Base-by-base conservation (phyloP, 1,284 basidiomycete species). In the Sphaerobolus stellatus region DNA sequence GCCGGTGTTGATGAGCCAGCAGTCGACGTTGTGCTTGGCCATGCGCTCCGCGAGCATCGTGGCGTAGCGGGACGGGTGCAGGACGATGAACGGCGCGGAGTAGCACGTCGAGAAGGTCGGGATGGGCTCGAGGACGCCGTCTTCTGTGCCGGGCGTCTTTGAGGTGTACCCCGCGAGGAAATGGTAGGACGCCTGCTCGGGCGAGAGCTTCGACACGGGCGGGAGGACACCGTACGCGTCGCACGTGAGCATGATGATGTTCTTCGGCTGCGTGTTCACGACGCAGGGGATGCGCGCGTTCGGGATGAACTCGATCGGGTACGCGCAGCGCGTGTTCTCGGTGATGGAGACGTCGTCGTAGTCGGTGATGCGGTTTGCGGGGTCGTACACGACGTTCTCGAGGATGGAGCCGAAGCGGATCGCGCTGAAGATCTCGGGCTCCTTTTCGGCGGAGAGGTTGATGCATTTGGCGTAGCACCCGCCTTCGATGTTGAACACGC, bases 401-500 rank as follows among this genome's bases (percentile, higher is more conserved):
- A 99, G 90, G 74, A 99, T 97, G 59, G 91, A 88, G 56, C 96
- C 97, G 71, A 90, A 98, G 64, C 85, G 84, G 75, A 99, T 96
- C 60, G 96, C 97, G 69, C 87, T 89, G 83, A 75, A 97, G 72
- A 99, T 99, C 73, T 98, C 97, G 57, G 96, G 96, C 74, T 99
- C 96, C 80, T 92, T 98, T 75, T 97, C 92, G 20, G 86, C 86
- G 47, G 91, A 93, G 62, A 99, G 87, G 78, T 97, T 97, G 78
- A 99, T 92, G 73, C 86, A 90, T 80, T 99, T 99, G 75, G 96
- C 96, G 73, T 99, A 99, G 78, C 96, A 99, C 56, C 97, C 96
- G 64, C 96, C 96, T 72, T 99, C 96, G 66, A 99, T 99, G 84
- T 99, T 99, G 87, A 99, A 99, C 59, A 99, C 96, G 72, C 96